These are phyloP conservation scores for Leucaena leucocephala DNA, from an alignment of 306 rosid genomes.

Conservation along the genomic window DNA sequence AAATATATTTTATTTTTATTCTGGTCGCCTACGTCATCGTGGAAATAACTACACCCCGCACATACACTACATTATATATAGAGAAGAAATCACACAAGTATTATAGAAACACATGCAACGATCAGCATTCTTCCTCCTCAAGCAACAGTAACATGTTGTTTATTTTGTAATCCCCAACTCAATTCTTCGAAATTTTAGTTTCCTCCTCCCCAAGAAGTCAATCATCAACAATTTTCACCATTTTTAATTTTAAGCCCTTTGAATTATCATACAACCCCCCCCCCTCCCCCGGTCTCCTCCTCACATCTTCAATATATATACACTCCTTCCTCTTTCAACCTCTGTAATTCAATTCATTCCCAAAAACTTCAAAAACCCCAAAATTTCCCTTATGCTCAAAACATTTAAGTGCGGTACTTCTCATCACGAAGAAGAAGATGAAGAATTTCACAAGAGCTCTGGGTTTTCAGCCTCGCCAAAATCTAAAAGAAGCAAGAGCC, in stretches of 20 bases:
- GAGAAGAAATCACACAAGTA: too few relatives aligned
- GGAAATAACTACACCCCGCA: not conserved
- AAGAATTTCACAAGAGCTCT: slow-evolving; percentile 31
- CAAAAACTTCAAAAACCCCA: slow-evolving; percentile 10
- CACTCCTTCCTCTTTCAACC: slow-evolving; percentile 8
- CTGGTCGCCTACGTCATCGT: too few relatives aligned
- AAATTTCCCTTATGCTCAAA: slow-evolving; percentile 46
- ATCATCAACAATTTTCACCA: slow-evolving; percentile 14
- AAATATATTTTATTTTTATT: not conserved
- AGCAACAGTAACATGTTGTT: slow-evolving; percentile 37
- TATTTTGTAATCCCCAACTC: not conserved
- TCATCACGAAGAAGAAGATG: slow-evolving; percentile 43
- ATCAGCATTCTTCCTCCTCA: slow-evolving; percentile 36
- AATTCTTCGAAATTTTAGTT: slow-evolving; percentile 1
- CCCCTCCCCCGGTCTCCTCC: slow-evolving; percentile 46
- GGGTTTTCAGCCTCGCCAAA: slow-evolving; percentile 51
- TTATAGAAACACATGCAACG: not conserved
- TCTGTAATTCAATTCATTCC: slow-evolving; percentile 20
- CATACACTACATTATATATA: not conserved
- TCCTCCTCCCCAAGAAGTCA: slow-evolving; percentile 51
- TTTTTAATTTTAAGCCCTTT: slow-evolving; percentile 38
- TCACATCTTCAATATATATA: slow-evolving; percentile 4
- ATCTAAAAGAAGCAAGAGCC: slow-evolving; percentile 38
- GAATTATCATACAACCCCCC: slow-evolving; percentile 53
- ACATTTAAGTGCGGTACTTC: slow-evolving; percentile 56